Percentiles rank a stretch among this genome's conserved stretches.
Conservation (phyloP, 2,329 filamentous ascomycete species). For the Cephalotrichum gorgonifer region DNA sequence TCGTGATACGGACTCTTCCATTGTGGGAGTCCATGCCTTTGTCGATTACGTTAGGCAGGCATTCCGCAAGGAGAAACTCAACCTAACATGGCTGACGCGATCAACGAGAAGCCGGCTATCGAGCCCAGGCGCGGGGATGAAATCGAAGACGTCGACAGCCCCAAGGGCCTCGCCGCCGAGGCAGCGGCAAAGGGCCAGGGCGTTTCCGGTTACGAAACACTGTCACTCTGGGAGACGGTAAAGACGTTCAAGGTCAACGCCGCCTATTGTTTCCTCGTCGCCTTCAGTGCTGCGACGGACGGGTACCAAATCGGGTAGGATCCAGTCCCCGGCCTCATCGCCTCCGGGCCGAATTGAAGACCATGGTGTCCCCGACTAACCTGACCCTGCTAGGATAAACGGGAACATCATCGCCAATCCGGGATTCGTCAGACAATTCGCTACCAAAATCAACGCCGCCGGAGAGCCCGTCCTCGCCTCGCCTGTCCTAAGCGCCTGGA, state of each 20-base stretch:
- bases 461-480: slow-evolving; percentile 20
- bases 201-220: slow-evolving; percentile 15
- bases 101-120: neutral
- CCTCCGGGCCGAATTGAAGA: neutral
- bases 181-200: slow-evolving; percentile 15
- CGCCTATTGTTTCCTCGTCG: slow-evolving; percentile 14
- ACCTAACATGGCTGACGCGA: neutral
- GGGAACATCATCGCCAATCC: slow-evolving; percentile 25
- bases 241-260: slow-evolving; percentile 16
- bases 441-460: slow-evolving; percentile 13
- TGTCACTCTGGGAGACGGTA: slow-evolving; percentile 16
- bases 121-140: neutral
- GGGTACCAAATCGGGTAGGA: slow-evolving; percentile 17
- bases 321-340: no score
- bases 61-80: no score
- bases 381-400: slow-evolving; percentile 17
- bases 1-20: no score
- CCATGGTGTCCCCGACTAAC: no score
- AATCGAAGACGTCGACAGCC: neutral
- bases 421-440: slow-evolving; percentile 24
- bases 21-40: neutral
- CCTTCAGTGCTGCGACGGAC: slow-evolving; percentile 16
- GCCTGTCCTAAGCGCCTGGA: slow-evolving; percentile 24
- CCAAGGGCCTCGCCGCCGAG: slow-evolving; percentile 12
- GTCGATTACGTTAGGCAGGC: neutral